phyloP scores from a whole-genome alignment of 768 basidiomycete species.

The Agaricus blazei region DNA sequence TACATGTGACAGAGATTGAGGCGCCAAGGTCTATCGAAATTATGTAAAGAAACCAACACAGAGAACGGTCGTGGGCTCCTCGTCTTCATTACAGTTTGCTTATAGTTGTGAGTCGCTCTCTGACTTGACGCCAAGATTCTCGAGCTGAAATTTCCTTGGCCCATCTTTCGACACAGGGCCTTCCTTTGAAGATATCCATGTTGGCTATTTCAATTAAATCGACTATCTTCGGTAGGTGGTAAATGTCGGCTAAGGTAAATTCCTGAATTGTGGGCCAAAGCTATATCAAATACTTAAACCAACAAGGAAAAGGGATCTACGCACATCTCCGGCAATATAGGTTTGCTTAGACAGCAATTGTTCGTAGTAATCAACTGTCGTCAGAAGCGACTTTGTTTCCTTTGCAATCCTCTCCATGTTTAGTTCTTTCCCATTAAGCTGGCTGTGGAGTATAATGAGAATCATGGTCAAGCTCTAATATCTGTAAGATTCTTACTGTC shows the following conservation, averaged over 20 bases:
- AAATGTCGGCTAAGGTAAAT: neutral
- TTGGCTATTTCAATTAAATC: neutral
- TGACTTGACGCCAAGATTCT: neutral
- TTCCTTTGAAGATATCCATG: neutral
- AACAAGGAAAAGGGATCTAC: neutral
- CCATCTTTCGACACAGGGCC: neutral
- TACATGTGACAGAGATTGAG: too few relatives aligned
- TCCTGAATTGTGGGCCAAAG: neutral
- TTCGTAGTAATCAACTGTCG: conserved; percentile 40
- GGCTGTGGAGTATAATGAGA: too few relatives aligned
- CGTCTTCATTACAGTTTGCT: too few relatives aligned
- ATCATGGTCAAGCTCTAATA: too few relatives aligned
- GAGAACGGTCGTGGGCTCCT: too few relatives aligned
- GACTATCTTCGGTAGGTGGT: neutral
- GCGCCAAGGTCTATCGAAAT: too few relatives aligned
- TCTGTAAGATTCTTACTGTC: neutral
- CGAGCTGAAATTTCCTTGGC: neutral
- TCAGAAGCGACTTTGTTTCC: conserved; percentile 19
- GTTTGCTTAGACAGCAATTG: conserved; percentile 37
- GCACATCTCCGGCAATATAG: conserved; percentile 41
- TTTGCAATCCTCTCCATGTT: conserved; percentile 22
- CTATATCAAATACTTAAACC: neutral
- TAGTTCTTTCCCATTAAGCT: conserved; percentile 4
- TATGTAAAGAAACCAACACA: too few relatives aligned
- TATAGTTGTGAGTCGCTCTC: too few relatives aligned